These are phyloP conservation scores for Fusarium longipes DNA, from an alignment of 2,329 filamentous ascomycete species.

Conservation along the genomic window DNA sequence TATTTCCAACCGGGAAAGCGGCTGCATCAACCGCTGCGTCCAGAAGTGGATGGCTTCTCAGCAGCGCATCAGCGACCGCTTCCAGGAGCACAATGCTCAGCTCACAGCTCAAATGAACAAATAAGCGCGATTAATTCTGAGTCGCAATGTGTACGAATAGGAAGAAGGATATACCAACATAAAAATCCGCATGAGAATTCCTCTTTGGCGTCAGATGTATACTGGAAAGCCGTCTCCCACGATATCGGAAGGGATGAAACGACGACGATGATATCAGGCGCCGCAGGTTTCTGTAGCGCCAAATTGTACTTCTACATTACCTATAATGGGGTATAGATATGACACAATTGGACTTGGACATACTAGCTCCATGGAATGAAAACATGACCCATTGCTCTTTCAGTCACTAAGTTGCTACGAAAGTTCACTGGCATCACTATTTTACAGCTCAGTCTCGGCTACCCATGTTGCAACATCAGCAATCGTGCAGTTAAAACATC, in stretches of 20 bases:
- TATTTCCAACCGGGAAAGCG: slow-evolving; percentile 85
- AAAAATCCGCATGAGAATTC: slow-evolving; percentile 7
- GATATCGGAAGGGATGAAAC: slow-evolving; percentile 15
- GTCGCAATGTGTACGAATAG: slow-evolving; percentile 40
- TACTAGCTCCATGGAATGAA: slow-evolving; percentile 22
- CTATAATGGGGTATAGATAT: slow-evolving; percentile 34
- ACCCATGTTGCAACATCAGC: neutral
- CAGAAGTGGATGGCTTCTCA: slow-evolving; percentile 95
- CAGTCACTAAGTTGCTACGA: neutral
- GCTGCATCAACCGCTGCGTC: slow-evolving; percentile 93
- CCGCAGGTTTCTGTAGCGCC: slow-evolving; percentile 32
- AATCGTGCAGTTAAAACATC: neutral
- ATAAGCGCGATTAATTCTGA: slow-evolving; percentile 22
- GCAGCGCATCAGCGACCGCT: slow-evolving; percentile 90
- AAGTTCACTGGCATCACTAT: neutral
- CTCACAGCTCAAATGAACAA: slow-evolving; percentile 64
- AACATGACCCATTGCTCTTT: slow-evolving; percentile 23
- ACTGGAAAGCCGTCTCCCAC: slow-evolving; percentile 9
- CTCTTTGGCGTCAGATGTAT: slow-evolving; percentile 23
- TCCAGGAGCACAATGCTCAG: slow-evolving; percentile 77
- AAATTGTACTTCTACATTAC: slow-evolving; percentile 45
- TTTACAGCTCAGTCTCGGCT: neutral
- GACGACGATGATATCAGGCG: slow-evolving; percentile 25
- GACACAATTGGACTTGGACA: slow-evolving; percentile 8
- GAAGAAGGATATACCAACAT: slow-evolving; percentile 13